Percentiles rank a stretch among this genome's conserved stretches.
Conservation (phyloP, 371 early-diverging fungal genomes). For the Rhizopus arrhizus region DNA sequence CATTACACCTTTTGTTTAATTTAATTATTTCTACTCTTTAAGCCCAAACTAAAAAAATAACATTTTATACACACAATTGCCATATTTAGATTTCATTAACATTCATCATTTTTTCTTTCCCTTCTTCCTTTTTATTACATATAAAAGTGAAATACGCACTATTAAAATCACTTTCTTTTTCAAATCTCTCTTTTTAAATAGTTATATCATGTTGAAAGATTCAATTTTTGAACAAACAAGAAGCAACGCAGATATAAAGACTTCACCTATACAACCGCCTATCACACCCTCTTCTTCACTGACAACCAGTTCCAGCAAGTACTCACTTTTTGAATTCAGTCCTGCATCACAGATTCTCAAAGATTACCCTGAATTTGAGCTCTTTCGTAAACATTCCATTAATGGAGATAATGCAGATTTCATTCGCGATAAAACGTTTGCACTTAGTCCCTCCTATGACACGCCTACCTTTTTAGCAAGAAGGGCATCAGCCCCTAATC, state of each 20-base stretch:
- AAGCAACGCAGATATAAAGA: background rate
- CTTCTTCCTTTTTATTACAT: no score
- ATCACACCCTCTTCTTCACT: conserved; percentile 6
- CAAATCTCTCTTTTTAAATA: no score
- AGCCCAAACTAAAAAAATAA: no score
- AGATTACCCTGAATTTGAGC: conserved; percentile 3
- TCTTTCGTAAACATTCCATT: conserved; percentile 28
- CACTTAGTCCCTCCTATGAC: background rate
- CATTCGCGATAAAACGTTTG: background rate
- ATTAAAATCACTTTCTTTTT: no score
- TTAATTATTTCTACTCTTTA: no score
- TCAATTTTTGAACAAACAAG: no score
- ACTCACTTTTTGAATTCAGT: conserved; percentile 26
- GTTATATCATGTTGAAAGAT: no score
- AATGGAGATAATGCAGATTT: conserved; percentile 22
- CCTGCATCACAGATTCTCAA: conserved; percentile 10
- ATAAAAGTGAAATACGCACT: no score
- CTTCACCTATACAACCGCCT: conserved; percentile 18
- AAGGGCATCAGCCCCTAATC: conserved; percentile 8
- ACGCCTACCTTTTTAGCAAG: conserved; percentile 12
- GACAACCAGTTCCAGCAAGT: conserved; percentile 5
- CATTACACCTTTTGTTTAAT: no score
- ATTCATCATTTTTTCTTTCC: no score
- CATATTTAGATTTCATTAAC: no score
- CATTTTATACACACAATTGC: no score